A percentile compares a stretch with the other conserved stretches of the same genome.
Conservation (phyloP, 306 rosid genomes). For the Gleditsia sinensis region DNA sequence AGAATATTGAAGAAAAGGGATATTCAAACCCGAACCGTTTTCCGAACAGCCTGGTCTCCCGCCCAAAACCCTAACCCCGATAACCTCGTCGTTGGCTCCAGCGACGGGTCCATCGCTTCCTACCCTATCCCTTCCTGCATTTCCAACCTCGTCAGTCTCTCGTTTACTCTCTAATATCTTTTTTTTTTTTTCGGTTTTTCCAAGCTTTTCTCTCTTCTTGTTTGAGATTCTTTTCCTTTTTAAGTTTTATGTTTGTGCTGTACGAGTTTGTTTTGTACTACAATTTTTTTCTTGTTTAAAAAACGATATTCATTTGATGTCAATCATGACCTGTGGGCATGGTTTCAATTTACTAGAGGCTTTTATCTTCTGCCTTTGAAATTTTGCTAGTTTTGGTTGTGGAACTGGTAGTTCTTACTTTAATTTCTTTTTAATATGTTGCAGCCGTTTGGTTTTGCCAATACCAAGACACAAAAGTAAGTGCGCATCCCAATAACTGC, state of each 20-base stretch:
- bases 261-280: not conserved
- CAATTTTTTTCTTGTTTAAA: not conserved
- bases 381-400: not conserved
- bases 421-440: slow-evolving; percentile 23
- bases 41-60: slow-evolving; percentile 88
- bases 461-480: slow-evolving; percentile 52
- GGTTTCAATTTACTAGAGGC: not conserved
- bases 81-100: slow-evolving; percentile 70
- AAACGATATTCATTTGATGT: not conserved
- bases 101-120: slow-evolving; percentile 84
- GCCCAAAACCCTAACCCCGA: slow-evolving; percentile 57
- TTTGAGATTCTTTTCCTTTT: not conserved
- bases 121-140: slow-evolving; percentile 69
- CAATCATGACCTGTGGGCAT: not conserved
- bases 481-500: slow-evolving; percentile 25
- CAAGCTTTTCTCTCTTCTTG: not conserved
- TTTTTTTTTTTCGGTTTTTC: not conserved
- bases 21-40: slow-evolving; percentile 81
- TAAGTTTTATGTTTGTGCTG: not conserved
- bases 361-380: not conserved
- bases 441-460: slow-evolving; percentile 62
- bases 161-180: not conserved
- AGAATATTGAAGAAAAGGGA: slow-evolving; percentile 66
- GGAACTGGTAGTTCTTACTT: slow-evolving; percentile 4
- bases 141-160: slow-evolving; percentile 54